Percentiles rank a stretch among this genome's conserved stretches.
Evolutionary conservation across 441 rosid species (phyloP).

Genomic region (Kokia cookei): DNA sequence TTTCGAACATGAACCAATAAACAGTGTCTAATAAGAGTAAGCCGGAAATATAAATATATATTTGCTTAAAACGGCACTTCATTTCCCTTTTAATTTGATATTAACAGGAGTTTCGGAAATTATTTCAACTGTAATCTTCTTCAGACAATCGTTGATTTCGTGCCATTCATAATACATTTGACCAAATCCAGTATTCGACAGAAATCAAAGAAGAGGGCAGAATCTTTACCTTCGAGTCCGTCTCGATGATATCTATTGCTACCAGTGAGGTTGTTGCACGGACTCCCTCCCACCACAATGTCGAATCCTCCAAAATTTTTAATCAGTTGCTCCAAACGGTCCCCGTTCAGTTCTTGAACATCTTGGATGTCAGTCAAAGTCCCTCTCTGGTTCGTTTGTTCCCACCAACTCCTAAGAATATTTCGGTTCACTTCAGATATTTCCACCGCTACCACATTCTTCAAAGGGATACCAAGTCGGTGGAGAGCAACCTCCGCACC

Average conservation of each 20-base stretch:
- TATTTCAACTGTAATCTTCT: not conserved
- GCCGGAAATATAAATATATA: not conserved
- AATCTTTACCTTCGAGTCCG: conserved; percentile 83
- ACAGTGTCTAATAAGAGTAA: not conserved
- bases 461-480: conserved; percentile 59
- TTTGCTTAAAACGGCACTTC: not conserved
- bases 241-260: conserved; percentile 60
- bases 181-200: conserved; percentile 63
- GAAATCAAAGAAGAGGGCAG: conserved; percentile 68
- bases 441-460: conserved; percentile 73
- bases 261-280: conserved; percentile 86
- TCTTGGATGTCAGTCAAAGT: conserved; percentile 42
- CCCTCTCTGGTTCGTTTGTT: conserved; percentile 80
- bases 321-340: conserved; percentile 49
- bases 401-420: conserved; percentile 72
- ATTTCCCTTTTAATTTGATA: not conserved
- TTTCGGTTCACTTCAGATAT: conserved; percentile 56
- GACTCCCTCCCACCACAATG: conserved; percentile 85
- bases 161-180: conserved; percentile 17
- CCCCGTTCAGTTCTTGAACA: conserved; percentile 38
- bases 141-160: conserved; percentile 8
- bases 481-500: conserved; percentile 94
- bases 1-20: not conserved
- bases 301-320: conserved; percentile 62
- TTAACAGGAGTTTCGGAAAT: not conserved